phyloP scores from a whole-genome alignment of 2,329 filamentous ascomycete genomes.

The Teratosphaeria viscida region DNA sequence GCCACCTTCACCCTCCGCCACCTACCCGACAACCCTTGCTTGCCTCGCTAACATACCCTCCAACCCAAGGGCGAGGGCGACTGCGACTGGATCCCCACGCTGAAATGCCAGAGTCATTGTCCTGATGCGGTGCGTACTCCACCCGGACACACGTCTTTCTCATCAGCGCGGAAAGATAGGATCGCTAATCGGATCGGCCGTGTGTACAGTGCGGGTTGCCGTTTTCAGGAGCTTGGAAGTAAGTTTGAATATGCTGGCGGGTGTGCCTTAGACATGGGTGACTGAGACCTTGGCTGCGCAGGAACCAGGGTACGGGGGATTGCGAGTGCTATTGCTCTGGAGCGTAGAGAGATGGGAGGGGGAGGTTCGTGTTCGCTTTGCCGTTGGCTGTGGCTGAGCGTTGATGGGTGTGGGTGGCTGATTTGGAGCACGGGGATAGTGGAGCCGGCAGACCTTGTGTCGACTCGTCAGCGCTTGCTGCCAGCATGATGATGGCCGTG shows the following conservation, averaged over 20 bases:
- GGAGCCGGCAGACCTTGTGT: no score
- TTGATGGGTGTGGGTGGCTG: no score
- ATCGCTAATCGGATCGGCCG: background rate
- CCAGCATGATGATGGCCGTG: no score
- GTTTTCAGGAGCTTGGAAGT: background rate
- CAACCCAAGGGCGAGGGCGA: background rate
- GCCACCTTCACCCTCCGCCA: background rate
- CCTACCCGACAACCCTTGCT: background rate
- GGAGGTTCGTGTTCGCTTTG: no score
- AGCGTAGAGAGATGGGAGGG: no score
- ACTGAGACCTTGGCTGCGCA: background rate
- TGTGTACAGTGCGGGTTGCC: background rate
- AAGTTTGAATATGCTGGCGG: background rate
- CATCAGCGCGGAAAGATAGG: background rate
- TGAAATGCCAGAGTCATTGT: background rate
- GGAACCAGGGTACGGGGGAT: no score
- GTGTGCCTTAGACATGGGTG: background rate
- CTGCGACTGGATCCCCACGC: background rate
- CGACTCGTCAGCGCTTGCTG: no score
- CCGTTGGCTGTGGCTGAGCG: no score
- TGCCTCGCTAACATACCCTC: background rate
- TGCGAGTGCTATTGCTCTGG: no score
- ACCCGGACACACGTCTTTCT: no score
- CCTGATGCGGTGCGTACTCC: background rate
- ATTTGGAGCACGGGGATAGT: no score